Percentiles rank a stretch among this genome's conserved stretches.
Evolutionary conservation across 106 monocot genomes (phyloP).

Genomic region (Dendrobium huoshanense): DNA sequence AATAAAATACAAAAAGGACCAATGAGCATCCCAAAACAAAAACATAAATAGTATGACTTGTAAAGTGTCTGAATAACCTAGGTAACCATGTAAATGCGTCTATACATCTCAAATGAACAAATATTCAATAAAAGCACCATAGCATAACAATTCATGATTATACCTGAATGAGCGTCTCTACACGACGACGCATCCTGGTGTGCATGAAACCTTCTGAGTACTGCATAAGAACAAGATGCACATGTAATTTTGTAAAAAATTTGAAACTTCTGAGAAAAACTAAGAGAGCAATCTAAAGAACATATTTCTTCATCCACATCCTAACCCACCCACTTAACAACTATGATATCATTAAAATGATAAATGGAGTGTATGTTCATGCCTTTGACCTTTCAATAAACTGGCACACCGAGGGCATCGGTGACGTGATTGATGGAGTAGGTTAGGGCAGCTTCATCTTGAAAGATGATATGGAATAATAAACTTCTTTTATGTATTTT

Average conservation of each 20-base stretch:
- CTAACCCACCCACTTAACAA: not conserved
- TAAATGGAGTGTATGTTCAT: not conserved
- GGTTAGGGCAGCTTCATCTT: not conserved
- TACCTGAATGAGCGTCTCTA: constrained; percentile 94
- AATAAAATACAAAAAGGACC: too few species aligned
- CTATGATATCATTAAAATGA: not conserved
- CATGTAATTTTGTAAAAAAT: not conserved
- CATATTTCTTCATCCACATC: not conserved
- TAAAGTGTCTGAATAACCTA: not conserved
- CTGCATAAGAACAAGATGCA: constrained; percentile 18
- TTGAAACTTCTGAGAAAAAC: not conserved
- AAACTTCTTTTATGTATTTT: not conserved
- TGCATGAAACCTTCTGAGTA: constrained; percentile 99
- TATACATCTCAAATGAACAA: not conserved
- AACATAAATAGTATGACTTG: not conserved
- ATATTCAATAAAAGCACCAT: not conserved
- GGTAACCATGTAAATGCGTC: too few species aligned
- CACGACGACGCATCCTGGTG: constrained; percentile 89
- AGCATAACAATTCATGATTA: not conserved
- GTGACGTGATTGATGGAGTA: not conserved
- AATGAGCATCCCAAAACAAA: too few species aligned
- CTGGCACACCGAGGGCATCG: not conserved
- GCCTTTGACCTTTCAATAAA: not conserved
- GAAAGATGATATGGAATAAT: not conserved
- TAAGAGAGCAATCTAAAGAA: too few species aligned